phyloP scores from a whole-genome alignment of 139 green algal species.

The Volvox africanus region DNA sequence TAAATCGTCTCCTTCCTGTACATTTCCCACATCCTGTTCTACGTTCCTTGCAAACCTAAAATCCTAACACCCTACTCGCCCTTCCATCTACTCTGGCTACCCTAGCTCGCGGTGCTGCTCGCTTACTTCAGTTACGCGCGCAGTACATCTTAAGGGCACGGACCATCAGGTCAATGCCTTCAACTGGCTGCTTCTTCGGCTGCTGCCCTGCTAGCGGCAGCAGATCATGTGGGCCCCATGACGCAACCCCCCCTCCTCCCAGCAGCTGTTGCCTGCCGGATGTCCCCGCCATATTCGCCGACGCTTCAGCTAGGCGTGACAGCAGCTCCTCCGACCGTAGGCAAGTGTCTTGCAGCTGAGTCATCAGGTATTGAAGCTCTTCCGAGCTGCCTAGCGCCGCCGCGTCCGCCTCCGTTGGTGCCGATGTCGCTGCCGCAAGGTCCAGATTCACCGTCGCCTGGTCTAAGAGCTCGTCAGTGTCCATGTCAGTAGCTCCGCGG shows the following conservation, averaged over 20 bases:
- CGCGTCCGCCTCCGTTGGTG: slow-evolving; percentile 11
- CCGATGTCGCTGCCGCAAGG: slow-evolving; percentile 20
- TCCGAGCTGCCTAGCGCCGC: not conserved
- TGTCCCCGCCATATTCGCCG: not conserved
- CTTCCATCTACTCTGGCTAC: too few relatives aligned
- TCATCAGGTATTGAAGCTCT: slow-evolving; percentile 20
- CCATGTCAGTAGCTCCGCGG: not conserved
- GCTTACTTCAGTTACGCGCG: not conserved
- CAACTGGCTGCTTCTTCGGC: slow-evolving; percentile 24
- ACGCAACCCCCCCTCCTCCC: not conserved
- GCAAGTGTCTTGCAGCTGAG: slow-evolving; percentile 50
- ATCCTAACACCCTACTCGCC: too few relatives aligned
- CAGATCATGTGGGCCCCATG: not conserved
- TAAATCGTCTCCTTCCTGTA: too few relatives aligned
- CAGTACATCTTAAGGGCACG: slow-evolving; percentile 56
- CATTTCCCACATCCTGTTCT: too few relatives aligned
- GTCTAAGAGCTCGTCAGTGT: slow-evolving; percentile 44
- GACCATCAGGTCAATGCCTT: slow-evolving; percentile 55
- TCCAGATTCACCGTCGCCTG: slow-evolving; percentile 4
- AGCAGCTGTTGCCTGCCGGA: not conserved
- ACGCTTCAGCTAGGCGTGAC: slow-evolving; percentile 10
- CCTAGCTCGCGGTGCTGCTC: not conserved
- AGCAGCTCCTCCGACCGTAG: slow-evolving; percentile 48
- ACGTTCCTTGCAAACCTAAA: too few relatives aligned
- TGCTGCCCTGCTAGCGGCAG: not conserved